Evolutionary conservation across 495 filamentous ascomycete species (phyloP), one percentile per base, ranked within the genome.

Genomic region (Penicillium coprophilum): DNA sequence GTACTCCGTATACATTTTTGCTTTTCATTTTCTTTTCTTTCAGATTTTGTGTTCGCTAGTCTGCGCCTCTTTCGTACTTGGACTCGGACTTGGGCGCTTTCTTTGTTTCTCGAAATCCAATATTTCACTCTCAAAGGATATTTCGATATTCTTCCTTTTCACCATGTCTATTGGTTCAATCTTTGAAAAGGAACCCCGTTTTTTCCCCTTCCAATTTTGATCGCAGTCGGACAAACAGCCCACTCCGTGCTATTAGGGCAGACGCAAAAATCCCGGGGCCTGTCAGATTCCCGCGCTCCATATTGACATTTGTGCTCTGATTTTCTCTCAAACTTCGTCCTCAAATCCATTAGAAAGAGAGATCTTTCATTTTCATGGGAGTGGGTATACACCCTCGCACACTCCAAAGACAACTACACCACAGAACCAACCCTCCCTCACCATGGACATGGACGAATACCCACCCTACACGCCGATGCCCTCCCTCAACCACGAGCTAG

Each of bases 401-500:
- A 40, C 23, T 31, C 9, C 19, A 27, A 40, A 27, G 13, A 38
- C 6, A 50, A 30, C 17, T 2, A 11, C 20, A 43, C 28, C 15
- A 23, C 21, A 30, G 13, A 27, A 1, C 17, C 45, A 28, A 15
- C 34, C n/a, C 3, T 19, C 34, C n/a, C 3, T 19, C 36, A 21
- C 31, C 40, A 53, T 53, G 24, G 17, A 10, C 1, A 48, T 53
- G 13, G 46, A 38, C 32, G 61, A 64, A 40, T 69, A 65, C 49
- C 71, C 69, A 10, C 69, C 69, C 2, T 63, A 64, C 46, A 70
- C 63, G 0, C 70, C 70, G 19, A 60, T 64, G 51, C 57, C 59
- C 36, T 73, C 68, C 13, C 63, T 76, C 34, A 58, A 61, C 30
- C 68, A 69, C 31, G 77, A 79, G 56, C 61, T 79, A 3, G 77